These are phyloP conservation scores for Linnemannia elongata DNA, from an alignment of 192 early-diverging fungal genomes.

Conservation along the genomic window DNA sequence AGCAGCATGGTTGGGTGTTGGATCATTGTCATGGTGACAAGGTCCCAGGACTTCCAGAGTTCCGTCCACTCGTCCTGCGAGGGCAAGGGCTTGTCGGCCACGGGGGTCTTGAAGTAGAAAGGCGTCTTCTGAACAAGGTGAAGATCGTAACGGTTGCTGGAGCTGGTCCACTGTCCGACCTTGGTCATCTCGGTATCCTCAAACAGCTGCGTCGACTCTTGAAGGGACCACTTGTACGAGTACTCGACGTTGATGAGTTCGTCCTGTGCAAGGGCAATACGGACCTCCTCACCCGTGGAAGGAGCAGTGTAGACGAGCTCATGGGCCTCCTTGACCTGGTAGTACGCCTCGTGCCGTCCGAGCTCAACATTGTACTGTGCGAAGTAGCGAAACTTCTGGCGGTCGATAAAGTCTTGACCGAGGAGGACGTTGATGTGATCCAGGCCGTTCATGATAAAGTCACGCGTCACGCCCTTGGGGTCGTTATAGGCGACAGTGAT, in stretches of 20 bases:
- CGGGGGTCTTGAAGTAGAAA: constrained; percentile 52
- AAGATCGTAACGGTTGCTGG: constrained; percentile 68
- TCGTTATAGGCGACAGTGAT: constrained; percentile 92
- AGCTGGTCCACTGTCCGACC: constrained; percentile 67
- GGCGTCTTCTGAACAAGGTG: constrained; percentile 69
- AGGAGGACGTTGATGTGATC: constrained; percentile 83
- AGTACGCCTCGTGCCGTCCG: constrained; percentile 88
- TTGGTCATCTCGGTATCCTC: constrained; percentile 59
- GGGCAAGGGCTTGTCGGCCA: constrained; percentile 61
- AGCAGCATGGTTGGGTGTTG: constrained; percentile 62
- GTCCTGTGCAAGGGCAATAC: constrained; percentile 69
- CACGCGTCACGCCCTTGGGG: constrained; percentile 76
- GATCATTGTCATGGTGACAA: constrained; percentile 75
- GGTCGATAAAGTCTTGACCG: constrained; percentile 70
- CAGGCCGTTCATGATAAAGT: constrained; percentile 90
- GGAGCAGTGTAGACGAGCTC: constrained; percentile 60
- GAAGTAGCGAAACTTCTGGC: constrained; percentile 76
- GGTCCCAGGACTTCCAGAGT: constrained; percentile 89
- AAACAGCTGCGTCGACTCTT: constrained; percentile 69
- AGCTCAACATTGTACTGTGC: constrained; percentile 77
- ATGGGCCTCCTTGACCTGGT: constrained; percentile 69
- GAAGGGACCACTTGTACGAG: constrained; percentile 83
- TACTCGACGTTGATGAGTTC: constrained; percentile 94
- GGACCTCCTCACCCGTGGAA: constrained; percentile 18
- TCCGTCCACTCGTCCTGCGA: constrained; percentile 78